Conservation (phyloP, 306 rosid genomes). For the Neltuma alba region DNA sequence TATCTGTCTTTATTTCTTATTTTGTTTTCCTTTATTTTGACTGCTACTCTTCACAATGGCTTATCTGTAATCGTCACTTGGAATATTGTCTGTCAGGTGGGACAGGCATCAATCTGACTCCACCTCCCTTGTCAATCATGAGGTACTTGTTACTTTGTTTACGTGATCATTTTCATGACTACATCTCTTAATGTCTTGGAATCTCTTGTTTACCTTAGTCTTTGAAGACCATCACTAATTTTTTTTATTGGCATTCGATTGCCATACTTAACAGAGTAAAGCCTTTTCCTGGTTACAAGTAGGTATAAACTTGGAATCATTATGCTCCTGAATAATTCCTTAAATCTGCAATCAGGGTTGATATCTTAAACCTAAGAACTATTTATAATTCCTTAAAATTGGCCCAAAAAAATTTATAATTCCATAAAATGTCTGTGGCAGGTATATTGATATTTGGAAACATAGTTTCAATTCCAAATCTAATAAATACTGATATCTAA, state of each 20-base stretch:
- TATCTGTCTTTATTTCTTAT: no score
- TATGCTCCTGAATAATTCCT: no score
- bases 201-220: conserved; percentile 12
- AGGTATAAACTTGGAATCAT: conserved; percentile 6
- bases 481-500: conserved; percentile 17
- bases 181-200: not conserved
- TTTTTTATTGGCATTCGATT: conserved; percentile 19
- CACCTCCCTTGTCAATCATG: conserved; percentile 85
- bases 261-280: not conserved
- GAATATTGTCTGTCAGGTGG: conserved; percentile 70
- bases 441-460: conserved; percentile 9
- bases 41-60: not conserved
- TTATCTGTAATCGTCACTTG: conserved; percentile 11
- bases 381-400: conserved; percentile 63
- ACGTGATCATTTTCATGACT: not conserved
- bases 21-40: conserved; percentile 15
- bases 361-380: conserved; percentile 8
- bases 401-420: conserved; percentile 80
- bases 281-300: not conserved
- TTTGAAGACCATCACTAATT: conserved; percentile 17
- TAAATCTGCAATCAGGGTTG: conserved; percentile 47
- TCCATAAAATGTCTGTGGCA: conserved; percentile 20
- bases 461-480: not conserved
- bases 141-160: conserved; percentile 49
- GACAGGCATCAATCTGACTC: conserved; percentile 97